phyloP scores from a whole-genome alignment of 257 asterid genomes.

The Ophiorrhiza pumila region DNA sequence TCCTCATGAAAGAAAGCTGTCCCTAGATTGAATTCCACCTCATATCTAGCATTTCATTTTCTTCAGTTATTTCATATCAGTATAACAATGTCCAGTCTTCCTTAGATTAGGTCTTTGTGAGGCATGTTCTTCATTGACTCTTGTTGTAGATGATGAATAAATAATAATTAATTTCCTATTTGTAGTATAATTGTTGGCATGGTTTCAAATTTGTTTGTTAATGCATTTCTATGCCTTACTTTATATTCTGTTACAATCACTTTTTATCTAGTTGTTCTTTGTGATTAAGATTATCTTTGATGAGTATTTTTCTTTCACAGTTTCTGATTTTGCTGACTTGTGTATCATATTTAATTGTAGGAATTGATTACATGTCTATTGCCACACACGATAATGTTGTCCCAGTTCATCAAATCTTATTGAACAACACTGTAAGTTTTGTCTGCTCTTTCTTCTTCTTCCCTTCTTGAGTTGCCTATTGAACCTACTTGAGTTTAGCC shows the following conservation, averaged over 20 bases:
- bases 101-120: background rate
- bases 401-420: slow-evolving; percentile 21
- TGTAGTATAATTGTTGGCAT: too few species aligned
- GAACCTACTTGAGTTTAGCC: too few species aligned
- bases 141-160: too few species aligned
- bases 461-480: too few species aligned
- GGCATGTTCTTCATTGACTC: too few species aligned
- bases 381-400: slow-evolving; percentile 2
- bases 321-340: background rate
- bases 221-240: too few species aligned
- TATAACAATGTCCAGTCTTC: background rate
- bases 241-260: background rate
- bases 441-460: background rate
- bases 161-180: too few species aligned
- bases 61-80: too few species aligned
- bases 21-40: background rate
- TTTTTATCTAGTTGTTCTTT: too few species aligned
- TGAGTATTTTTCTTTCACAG: too few species aligned
- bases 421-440: slow-evolving; percentile 17
- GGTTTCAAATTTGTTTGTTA: too few species aligned
- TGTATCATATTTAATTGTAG: slow-evolving; percentile 3
- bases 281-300: too few species aligned
- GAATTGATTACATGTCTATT: slow-evolving; percentile 35
- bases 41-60: background rate
- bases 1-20: background rate